Base-by-base conservation (phyloP, 208 protist species). In the Trypanosoma cruzi region DNA sequence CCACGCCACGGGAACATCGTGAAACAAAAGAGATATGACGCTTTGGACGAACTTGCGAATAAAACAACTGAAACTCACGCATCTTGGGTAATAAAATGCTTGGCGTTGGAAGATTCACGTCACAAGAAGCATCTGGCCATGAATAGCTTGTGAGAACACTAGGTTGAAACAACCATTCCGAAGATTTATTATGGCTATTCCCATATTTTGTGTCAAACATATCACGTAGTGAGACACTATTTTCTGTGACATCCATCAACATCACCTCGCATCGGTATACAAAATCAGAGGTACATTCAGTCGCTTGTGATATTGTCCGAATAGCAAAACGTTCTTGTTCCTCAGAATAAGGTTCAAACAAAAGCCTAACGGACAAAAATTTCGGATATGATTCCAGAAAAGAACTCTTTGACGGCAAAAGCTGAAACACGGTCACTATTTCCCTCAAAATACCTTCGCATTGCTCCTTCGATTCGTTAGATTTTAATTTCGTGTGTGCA, bases 331-430 rank as follows among this genome's bases (percentile, higher is more conserved):
- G 40, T 64, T 75, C 71, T 44, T 50, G 16, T 22, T 62, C 42
- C 16, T 61, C 63, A 58, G 36, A 29, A 58, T 54, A 75, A 26
- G 26, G 13, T 18, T 68, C 56, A 64, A 58, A 75, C 31, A 75
- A 42, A 58, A 75, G 71, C 16, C 71, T 60, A 16, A 6, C 3
- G 32, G 44, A 57, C 0, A 75, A 46, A 65, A 59, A 69, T 31
- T 56, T 68, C 32, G 71, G 71, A 44, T 75, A 75, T 50, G 63
- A 20, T n/a, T 68, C 71, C 16, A 68, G 48, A 56, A 75, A 75
- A 20, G 40, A 16, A 44, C 37, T 63, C 37, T 70, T 75, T 26
- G 29, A 29, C 26, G 71, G 63, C 37, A 75, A 37, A 36, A 75
- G 11, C 36, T 60, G 56, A 65, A 70, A 75, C 36, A 75, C n/a